A percentile compares a stretch with the other conserved stretches of the same genome.
phyloP scores from a whole-genome alignment of 176 grass and related monocot species.

The Cymbopogon citratus region DNA sequence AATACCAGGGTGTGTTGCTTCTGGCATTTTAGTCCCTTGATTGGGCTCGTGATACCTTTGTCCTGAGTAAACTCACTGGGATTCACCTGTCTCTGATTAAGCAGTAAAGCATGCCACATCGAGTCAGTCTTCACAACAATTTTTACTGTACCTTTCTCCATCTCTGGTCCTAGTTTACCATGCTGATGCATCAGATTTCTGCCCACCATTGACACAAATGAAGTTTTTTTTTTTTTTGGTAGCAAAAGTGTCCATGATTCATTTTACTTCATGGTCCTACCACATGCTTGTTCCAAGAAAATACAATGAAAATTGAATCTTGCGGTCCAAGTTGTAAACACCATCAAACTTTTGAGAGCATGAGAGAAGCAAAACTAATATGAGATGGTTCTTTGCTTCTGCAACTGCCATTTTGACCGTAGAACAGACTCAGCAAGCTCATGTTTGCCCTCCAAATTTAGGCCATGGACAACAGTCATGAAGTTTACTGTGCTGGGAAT shows the following conservation, averaged over 20 bases:
- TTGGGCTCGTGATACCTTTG: background rate
- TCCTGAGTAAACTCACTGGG: background rate
- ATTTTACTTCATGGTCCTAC: background rate
- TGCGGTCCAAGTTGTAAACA: background rate
- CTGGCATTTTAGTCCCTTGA: background rate
- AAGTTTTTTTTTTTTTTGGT: too few species aligned
- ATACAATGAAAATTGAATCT: background rate
- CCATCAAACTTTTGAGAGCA: background rate
- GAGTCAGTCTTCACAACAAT: background rate
- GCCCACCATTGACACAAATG: background rate
- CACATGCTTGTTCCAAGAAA: background rate
- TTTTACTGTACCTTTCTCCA: background rate
- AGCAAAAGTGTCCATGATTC: background rate
- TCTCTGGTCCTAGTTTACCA: background rate
- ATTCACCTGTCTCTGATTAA: background rate
- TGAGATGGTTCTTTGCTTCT: constrained; percentile 56
- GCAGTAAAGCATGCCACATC: background rate
- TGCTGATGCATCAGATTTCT: background rate
- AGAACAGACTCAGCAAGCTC: constrained; percentile 60
- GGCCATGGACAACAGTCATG: constrained; percentile 61
- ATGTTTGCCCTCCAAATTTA: constrained; percentile 76
- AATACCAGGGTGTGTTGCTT: background rate
- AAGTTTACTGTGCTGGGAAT: constrained; percentile 80
- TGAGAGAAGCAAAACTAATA: constrained; percentile 16
- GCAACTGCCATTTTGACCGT: constrained; percentile 58